These are phyloP conservation scores for Trichoderma sp. DNA, from an alignment of 2,329 filamentous ascomycete genomes.

Conservation along the genomic window DNA sequence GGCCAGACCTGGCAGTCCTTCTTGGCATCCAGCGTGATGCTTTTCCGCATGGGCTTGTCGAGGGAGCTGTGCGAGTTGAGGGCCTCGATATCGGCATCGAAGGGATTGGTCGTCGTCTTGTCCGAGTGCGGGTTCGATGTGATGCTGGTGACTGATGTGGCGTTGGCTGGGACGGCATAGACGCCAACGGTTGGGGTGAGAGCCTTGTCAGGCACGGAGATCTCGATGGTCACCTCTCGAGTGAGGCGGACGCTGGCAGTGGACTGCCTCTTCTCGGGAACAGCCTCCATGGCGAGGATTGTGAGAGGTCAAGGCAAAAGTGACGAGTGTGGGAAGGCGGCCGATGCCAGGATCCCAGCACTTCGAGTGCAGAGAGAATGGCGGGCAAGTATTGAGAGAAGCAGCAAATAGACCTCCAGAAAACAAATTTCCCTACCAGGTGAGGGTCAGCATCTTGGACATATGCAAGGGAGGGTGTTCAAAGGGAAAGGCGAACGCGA, in stretches of 20 bases:
- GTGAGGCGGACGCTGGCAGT: constrained; percentile 17
- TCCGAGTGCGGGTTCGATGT: constrained; percentile 51
- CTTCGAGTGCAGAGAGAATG: not conserved
- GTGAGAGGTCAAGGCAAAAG: not conserved
- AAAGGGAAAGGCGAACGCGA: not conserved
- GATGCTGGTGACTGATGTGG: constrained; percentile 41
- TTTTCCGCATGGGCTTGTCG: constrained; percentile 39
- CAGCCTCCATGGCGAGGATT: not conserved
- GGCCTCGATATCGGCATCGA: constrained; percentile 61
- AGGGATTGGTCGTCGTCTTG: constrained; percentile 50
- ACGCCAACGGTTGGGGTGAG: constrained; percentile 35
- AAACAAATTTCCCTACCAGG: not conserved
- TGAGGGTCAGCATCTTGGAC: not conserved
- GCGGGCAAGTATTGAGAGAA: not conserved
- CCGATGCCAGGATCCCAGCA: not conserved
- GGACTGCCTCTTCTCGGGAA: constrained; percentile 22
- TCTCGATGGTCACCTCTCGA: constrained; percentile 20
- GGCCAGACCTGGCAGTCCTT: constrained; percentile 62
- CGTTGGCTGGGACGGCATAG: constrained; percentile 32
- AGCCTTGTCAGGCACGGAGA: constrained; percentile 30
- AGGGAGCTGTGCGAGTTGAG: constrained; percentile 47
- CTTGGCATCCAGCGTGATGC: constrained; percentile 39
- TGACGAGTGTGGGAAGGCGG: not conserved
- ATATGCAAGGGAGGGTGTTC: not conserved
- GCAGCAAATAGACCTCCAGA: not conserved